Evolutionary conservation across 345 rosid species (phyloP).

Genomic region (Citrus sp.): DNA sequence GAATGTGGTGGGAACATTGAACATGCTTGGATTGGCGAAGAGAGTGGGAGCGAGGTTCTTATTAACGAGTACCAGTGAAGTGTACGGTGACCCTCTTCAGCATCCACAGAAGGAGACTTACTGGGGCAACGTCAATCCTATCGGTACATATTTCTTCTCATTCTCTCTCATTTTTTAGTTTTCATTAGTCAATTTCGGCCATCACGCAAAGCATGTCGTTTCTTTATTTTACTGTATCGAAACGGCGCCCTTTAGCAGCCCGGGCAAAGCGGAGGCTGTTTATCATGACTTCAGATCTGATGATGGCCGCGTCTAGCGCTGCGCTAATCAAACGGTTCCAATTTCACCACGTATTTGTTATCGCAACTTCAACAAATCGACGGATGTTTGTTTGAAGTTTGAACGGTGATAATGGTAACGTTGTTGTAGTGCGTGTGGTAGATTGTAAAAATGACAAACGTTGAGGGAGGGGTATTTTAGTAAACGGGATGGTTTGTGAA

Average conservation of each 20-base stretch:
- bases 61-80: conserved; percentile 96
- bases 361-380: background rate
- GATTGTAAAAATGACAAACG: background rate
- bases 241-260: conserved; percentile 3
- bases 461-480: background rate
- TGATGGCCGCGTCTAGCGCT: conserved; percentile 9
- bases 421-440: background rate
- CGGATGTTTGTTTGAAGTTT: background rate
- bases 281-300: conserved; percentile 9
- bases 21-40: conserved; percentile 96
- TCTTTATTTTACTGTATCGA: background rate
- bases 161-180: too few species aligned
- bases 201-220: background rate
- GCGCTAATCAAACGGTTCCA: background rate
- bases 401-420: background rate
- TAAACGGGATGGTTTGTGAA: background rate
- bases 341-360: background rate
- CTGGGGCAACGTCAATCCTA: conserved; percentile 99
- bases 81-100: conserved; percentile 97
- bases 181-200: too few species aligned
- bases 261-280: background rate
- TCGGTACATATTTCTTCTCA: conserved; percentile 40
- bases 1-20: conserved; percentile 92
- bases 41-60: conserved; percentile 89
- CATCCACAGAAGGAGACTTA: conserved; percentile 99